Conservation (phyloP, 495 filamentous ascomycete genomes). For the Lasiosphaeriaceae sp. region DNA sequence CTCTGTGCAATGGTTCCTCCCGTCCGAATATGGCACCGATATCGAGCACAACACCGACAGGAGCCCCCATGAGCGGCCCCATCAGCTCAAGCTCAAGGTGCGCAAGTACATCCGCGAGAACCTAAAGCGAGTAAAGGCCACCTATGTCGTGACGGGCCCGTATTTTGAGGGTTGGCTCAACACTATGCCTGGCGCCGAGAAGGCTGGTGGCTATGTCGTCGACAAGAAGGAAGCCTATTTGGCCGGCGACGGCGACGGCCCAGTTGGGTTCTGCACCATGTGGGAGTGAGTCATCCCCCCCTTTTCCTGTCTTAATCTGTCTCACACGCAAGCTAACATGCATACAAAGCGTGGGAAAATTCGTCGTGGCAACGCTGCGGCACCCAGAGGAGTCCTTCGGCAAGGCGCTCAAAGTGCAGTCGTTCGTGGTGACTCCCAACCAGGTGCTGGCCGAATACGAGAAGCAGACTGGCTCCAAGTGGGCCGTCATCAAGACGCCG, state of each 20-base stretch:
- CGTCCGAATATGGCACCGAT: conserved; percentile 72
- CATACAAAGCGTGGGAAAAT: conserved; percentile 55
- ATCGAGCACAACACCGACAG: conserved; percentile 57
- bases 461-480: conserved; percentile 56
- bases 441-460: conserved; percentile 63
- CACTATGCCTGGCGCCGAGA: conserved; percentile 25
- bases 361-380: conserved; percentile 56
- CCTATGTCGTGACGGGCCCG: conserved; percentile 68
- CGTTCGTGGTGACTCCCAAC: conserved; percentile 61
- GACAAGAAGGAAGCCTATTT: conserved; percentile 54
- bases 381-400: conserved; percentile 50
- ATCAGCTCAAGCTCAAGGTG: conserved; percentile 66
- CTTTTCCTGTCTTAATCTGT: neutral
- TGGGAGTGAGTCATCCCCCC: conserved; percentile 56
- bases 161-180: conserved; percentile 64
- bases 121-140: conserved; percentile 52
- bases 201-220: conserved; percentile 53
- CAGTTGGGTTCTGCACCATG: conserved; percentile 63
- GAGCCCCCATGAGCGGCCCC: conserved; percentile 59
- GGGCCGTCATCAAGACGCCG: conserved; percentile 51
- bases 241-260: conserved; percentile 51
- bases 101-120: conserved; percentile 53
- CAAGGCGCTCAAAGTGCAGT: conserved; percentile 62
- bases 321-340: neutral
- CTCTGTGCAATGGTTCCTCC: conserved; percentile 62